Base-by-base conservation (phyloP, 1,284 basidiomycete genomes). In the Irpex rosettiformis region DNA sequence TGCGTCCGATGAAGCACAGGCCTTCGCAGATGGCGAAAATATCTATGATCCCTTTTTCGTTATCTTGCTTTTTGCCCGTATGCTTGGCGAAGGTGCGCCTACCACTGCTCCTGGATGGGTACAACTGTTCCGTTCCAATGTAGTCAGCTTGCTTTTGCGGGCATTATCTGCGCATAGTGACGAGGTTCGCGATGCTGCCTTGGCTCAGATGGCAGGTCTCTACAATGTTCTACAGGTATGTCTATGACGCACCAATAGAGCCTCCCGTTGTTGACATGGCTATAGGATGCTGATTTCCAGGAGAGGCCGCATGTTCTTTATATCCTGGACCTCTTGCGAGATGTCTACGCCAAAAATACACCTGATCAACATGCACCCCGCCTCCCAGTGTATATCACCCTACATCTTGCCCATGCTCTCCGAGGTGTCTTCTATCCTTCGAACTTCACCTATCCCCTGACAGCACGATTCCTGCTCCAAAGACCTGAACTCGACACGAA, bases 21-120 rank as follows among this genome's bases (percentile, higher is more conserved):
- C 8, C 6, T 58, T 65, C 8, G 42, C 65, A 5, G 62, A 70
- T 21, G 79, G 81, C 27, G 68, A 64, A 16, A 72, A 72, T 3
- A 66, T 89, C 24, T 98, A 96, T 66, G 95, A 98, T 67, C 94
- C 95, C 0, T 72, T 88, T 0, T 93, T 96, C 69, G 71, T 94
- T 10, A 73, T 92, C 30, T 75, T 88, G 5, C 74, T 96, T 10
- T 82, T 89, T 42, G 80, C 81, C 1, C 82, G 87, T 55, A 80
- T 85, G 64, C 74, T 94, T 27, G 71, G 75, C 0, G 84, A 87
- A 30, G 75, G 77, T 51, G 78, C 76, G 11, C 83, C 86, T 0
- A 69, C 83, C 0, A 83, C 85, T 0, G 83, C 86, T 0, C 74
- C 89, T 59, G 83, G 81, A 29, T 97, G 94, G 94, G 87, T 97